Evolutionary conservation across 805 yeast species (phyloP).

Genomic region (Yamadazyma laniorum): DNA sequence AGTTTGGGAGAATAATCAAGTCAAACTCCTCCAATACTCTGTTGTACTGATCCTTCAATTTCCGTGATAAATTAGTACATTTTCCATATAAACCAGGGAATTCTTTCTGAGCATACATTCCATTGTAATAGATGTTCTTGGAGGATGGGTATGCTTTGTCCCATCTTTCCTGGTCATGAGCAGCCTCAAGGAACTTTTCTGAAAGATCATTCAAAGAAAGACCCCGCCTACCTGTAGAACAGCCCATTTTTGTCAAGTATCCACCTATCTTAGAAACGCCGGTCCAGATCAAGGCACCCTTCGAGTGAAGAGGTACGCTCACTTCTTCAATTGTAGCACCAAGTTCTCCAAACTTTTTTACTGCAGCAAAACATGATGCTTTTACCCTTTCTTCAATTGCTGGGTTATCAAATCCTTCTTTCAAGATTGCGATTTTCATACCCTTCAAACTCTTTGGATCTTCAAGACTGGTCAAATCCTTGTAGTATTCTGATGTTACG

Average conservation of each 20-base stretch:
- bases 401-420: conserved; percentile 33
- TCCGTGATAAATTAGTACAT: conserved; percentile 29
- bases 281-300: conserved; percentile 39
- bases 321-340: conserved; percentile 35
- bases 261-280: conserved; percentile 26
- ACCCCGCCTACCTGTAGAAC: conserved; percentile 20
- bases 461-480: conserved; percentile 6
- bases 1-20: conserved; percentile 31
- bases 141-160: conserved; percentile 16
- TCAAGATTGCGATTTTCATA: conserved; percentile 30
- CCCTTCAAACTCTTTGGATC: conserved; percentile 22
- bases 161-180: conserved; percentile 15
- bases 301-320: conserved; percentile 33
- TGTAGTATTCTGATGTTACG: conserved; percentile 23
- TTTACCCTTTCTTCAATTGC: conserved; percentile 28
- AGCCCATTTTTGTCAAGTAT: conserved; percentile 14
- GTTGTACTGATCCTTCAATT: conserved; percentile 30
- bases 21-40: conserved; percentile 27
- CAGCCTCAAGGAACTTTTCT: conserved; percentile 13
- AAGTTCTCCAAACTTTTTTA: conserved; percentile 23
- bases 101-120: conserved; percentile 26
- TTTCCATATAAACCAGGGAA: conserved; percentile 34
- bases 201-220: conserved; percentile 16
- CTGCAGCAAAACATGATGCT: conserved; percentile 23
- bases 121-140: conserved; percentile 28